A percentile compares a stretch with the other conserved stretches of the same genome.
phyloP scores from a whole-genome alignment of 1,139 yeast species.

The Hemisphaericaspora subhashii region DNA sequence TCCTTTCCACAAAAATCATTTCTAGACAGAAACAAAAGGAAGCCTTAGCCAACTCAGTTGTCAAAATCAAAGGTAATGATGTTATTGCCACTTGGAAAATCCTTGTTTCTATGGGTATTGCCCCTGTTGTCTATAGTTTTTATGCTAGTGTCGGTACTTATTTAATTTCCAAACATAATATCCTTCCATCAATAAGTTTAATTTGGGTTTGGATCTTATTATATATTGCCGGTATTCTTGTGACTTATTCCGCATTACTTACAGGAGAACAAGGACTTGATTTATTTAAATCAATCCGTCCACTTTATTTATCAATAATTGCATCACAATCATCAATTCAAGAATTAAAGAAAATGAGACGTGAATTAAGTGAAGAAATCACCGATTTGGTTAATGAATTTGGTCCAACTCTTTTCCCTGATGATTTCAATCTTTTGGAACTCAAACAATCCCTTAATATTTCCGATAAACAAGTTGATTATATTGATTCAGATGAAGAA shows the following conservation, averaged over 20 bases:
- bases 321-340: slow-evolving; percentile 59
- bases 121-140: slow-evolving; percentile 79
- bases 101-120: slow-evolving; percentile 81
- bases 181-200: slow-evolving; percentile 20
- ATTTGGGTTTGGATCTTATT: slow-evolving; percentile 46
- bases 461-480: slow-evolving; percentile 22
- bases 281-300: slow-evolving; percentile 76
- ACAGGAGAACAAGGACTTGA: slow-evolving; percentile 95
- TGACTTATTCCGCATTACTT: slow-evolving; percentile 83
- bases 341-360: slow-evolving; percentile 46
- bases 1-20: slow-evolving; percentile 70
- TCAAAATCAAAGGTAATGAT: slow-evolving; percentile 87
- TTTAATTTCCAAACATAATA: slow-evolving; percentile 34
- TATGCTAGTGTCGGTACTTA: slow-evolving; percentile 72
- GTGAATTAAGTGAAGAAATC: slow-evolving; percentile 41
- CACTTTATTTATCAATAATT: slow-evolving; percentile 68
- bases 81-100: slow-evolving; percentile 97
- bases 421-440: slow-evolving; percentile 46
- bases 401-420: slow-evolving; percentile 47
- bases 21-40: slow-evolving; percentile 70
- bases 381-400: slow-evolving; percentile 46
- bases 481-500: slow-evolving; percentile 49
- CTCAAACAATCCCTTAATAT: slow-evolving; percentile 31
- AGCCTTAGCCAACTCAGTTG: slow-evolving; percentile 87
- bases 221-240: slow-evolving; percentile 59